Evolutionary conservation across 148 eudicot species (phyloP).

Genomic region (Diospyros kaki): DNA sequence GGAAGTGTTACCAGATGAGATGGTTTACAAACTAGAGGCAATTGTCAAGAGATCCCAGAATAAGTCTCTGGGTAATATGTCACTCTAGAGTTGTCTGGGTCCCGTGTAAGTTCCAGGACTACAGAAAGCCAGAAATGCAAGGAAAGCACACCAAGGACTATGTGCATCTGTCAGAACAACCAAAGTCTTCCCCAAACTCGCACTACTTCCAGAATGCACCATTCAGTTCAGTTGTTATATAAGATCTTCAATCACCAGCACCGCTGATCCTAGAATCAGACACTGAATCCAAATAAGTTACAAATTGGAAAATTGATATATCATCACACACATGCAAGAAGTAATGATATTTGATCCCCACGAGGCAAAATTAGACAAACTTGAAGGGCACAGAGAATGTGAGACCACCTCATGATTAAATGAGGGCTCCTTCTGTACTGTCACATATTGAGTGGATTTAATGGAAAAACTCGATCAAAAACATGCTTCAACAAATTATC

Average conservation of each 20-base stretch:
- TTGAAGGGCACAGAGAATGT: background rate
- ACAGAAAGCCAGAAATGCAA: background rate
- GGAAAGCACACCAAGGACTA: background rate
- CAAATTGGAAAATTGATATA: background rate
- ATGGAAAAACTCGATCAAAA: background rate
- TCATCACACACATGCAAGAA: background rate
- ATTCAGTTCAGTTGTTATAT: background rate
- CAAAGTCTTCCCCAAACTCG: background rate
- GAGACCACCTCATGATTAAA: background rate
- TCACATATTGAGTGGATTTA: background rate
- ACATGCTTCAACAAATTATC: too few relatives aligned
- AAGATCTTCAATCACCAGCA: background rate
- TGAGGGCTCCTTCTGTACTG: background rate
- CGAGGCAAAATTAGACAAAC: background rate
- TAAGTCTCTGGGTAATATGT: too few relatives aligned
- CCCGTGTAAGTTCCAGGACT: background rate
- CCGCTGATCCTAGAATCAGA: conserved; percentile 3
- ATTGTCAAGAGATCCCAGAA: too few relatives aligned
- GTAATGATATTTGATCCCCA: too few relatives aligned
- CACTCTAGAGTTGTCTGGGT: background rate
- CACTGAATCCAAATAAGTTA: background rate
- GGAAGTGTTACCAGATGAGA: too few relatives aligned
- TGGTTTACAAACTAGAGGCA: too few relatives aligned
- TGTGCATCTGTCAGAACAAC: too few relatives aligned
- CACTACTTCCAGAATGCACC: background rate